phyloP scores from a whole-genome alignment of 2,329 filamentous ascomycete genomes.

The Chrysoporthe austroafricana region DNA sequence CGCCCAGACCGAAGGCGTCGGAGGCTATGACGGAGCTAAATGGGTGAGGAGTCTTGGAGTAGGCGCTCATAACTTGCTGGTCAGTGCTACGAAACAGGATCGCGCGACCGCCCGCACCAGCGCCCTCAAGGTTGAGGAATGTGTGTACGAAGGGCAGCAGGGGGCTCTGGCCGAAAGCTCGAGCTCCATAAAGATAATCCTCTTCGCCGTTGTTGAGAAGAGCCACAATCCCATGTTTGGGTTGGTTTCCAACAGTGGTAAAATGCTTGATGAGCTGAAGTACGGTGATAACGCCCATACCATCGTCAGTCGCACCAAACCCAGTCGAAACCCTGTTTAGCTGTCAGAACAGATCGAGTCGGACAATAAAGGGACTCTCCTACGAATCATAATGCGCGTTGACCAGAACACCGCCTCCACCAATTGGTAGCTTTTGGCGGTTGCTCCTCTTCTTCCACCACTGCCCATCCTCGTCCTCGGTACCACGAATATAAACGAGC shows the following conservation, averaged over 20 bases:
- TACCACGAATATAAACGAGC: conserved; percentile 86
- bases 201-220: conserved; percentile 97
- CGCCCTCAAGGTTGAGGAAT: conserved; percentile 94
- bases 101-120: conserved; percentile 87
- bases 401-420: conserved; percentile 80
- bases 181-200: conserved; percentile 85
- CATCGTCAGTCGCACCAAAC: conserved; percentile 92
- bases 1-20: conserved; percentile 80
- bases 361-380: conserved; percentile 32
- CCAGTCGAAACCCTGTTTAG: conserved; percentile 72
- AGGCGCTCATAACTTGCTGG: conserved; percentile 80
- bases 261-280: conserved; percentile 89
- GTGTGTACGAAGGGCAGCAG: conserved; percentile 80
- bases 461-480: conserved; percentile 69
- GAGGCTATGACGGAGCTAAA: conserved; percentile 82
- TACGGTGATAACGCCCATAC: conserved; percentile 83
- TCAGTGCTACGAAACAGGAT: conserved; percentile 89
- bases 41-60: conserved; percentile 71
- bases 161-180: conserved; percentile 82
- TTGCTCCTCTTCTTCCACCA: conserved; percentile 67
- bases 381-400: conserved; percentile 90
- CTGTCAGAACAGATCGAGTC: conserved; percentile 1
- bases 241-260: conserved; percentile 70
- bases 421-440: conserved; percentile 51
- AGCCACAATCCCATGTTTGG: conserved; percentile 78